Evolutionary conservation across 108 stramenopile genomes (phyloP).

Genomic region (Discostella stelligeroides): DNA sequence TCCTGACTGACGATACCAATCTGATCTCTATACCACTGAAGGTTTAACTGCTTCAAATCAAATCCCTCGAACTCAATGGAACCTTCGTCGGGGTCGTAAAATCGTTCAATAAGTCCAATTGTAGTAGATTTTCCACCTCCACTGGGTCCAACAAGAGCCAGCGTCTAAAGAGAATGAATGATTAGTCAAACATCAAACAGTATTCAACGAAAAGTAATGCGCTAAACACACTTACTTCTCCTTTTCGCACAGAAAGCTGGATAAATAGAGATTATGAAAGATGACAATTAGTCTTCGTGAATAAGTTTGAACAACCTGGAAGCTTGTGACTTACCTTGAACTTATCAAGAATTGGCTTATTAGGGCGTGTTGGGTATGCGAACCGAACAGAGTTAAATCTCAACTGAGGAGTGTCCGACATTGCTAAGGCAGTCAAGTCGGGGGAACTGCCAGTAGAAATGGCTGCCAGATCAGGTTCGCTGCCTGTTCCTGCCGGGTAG

Average conservation of each 20-base stretch:
- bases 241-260: slow-evolving; percentile 48
- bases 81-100: slow-evolving; percentile 91
- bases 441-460: slow-evolving; percentile 18
- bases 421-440: slow-evolving; percentile 21
- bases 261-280: neutral
- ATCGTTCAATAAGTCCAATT: slow-evolving; percentile 87
- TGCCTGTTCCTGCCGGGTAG: slow-evolving; percentile 8
- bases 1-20: slow-evolving; percentile 94
- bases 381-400: slow-evolving; percentile 73
- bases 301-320: too few relatives aligned
- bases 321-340: slow-evolving; percentile 42
- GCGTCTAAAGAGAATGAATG: slow-evolving; percentile 5
- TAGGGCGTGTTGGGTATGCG: slow-evolving; percentile 88
- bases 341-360: slow-evolving; percentile 60
- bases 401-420: slow-evolving; percentile 1
- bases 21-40: slow-evolving; percentile 79
- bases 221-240: slow-evolving; percentile 56
- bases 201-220: slow-evolving; percentile 55
- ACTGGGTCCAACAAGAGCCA: slow-evolving; percentile 66
- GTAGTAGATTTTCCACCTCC: slow-evolving; percentile 91
- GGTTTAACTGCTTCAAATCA: slow-evolving; percentile 75
- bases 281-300: neutral
- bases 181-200: neutral
- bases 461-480: slow-evolving; percentile 23
- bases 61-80: slow-evolving; percentile 77